Base-by-base conservation (phyloP, 1,284 basidiomycete species). In the Trametes pubescens region DNA sequence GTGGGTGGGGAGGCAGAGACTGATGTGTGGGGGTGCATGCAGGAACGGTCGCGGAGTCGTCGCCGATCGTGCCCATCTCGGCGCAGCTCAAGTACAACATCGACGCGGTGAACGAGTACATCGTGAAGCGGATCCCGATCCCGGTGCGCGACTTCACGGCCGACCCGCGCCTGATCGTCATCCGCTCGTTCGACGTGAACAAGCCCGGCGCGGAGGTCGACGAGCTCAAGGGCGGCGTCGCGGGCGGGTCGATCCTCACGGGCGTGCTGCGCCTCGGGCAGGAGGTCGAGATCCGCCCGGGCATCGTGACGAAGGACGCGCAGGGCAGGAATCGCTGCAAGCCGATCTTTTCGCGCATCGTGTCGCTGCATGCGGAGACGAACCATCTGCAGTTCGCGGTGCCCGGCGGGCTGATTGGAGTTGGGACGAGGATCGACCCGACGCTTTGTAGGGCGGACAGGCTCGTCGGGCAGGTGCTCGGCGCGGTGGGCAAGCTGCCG, bases 131-230 rank as follows among this genome's bases (percentile, higher is more conserved):
- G 64, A 98, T 99, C 72, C 95, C 97, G 11, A 93, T 99, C 51
- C 97, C 97, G 44, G 82, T 91, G 43, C 93, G 97, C 67, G 93
- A 99, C 82, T 99, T 99, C 78, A 86, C 89, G 43, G 91, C 95
- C 48, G 89, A 94, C 69, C 95, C 97, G 0, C 89, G 92, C 53
- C 89, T 99, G 70, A 99, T 99, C 73, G 96, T 99, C 76, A 99
- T 99, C 77, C 95, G 96, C 73, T 99, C 96, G n/a, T 99, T 99
- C 80, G 98, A 99, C 78, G 97, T 99, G 78, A 99, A 99, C 87
- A 99, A 98, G 81, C 97, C 97, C 13, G 97, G 97, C 76, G 90
- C 96, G 6, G 95, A 97, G 76, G 95, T 99, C 10, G 93, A 98
- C 72, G 97, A 99, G 66, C 86, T 99, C 65, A 97, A 98, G 80